Evolutionary conservation across 31 red algal species (phyloP).

Genomic region (Endocladia muricata): DNA sequence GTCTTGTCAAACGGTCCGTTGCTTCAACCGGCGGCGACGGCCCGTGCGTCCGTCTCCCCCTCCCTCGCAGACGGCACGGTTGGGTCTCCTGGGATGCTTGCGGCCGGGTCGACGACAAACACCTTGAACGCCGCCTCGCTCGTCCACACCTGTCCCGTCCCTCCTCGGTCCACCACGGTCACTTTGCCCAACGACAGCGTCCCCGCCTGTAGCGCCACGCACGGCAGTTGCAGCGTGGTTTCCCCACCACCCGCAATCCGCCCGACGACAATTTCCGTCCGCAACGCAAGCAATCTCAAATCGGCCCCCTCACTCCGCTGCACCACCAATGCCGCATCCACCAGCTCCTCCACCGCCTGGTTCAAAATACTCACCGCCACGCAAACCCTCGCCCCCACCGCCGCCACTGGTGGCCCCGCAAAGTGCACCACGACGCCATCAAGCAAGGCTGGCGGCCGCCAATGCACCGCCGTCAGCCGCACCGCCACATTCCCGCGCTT

Average conservation of each 20-base stretch:
- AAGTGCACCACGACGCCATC: slow-evolving; percentile 35
- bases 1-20: too few species aligned
- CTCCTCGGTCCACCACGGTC: slow-evolving; percentile 15
- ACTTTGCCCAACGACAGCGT: slow-evolving; percentile 36
- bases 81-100: neutral
- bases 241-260: slow-evolving; percentile 23
- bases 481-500: slow-evolving; percentile 51
- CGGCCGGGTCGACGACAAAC: slow-evolving; percentile 22
- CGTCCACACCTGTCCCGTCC: slow-evolving; percentile 15
- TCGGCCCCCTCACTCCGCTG: slow-evolving; percentile 16
- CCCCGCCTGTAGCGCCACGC: slow-evolving; percentile 39
- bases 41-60: too few species aligned
- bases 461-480: slow-evolving; percentile 32
- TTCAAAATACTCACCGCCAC: slow-evolving; percentile 49
- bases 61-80: too few species aligned
- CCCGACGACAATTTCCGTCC: slow-evolving; percentile 47
- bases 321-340: slow-evolving; percentile 16
- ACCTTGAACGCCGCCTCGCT: slow-evolving; percentile 26
- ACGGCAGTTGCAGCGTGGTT: slow-evolving; percentile 43
- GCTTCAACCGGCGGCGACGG: too few species aligned
- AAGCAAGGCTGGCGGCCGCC: slow-evolving; percentile 35
- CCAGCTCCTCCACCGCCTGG: slow-evolving; percentile 27
- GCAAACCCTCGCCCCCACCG: slow-evolving; percentile 13
- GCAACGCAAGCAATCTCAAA: slow-evolving; percentile 35
- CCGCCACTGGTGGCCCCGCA: slow-evolving; percentile 1